Evolutionary conservation across 495 filamentous ascomycete genomes (phyloP).

Genomic region (Jackrogersella multiformis): DNA sequence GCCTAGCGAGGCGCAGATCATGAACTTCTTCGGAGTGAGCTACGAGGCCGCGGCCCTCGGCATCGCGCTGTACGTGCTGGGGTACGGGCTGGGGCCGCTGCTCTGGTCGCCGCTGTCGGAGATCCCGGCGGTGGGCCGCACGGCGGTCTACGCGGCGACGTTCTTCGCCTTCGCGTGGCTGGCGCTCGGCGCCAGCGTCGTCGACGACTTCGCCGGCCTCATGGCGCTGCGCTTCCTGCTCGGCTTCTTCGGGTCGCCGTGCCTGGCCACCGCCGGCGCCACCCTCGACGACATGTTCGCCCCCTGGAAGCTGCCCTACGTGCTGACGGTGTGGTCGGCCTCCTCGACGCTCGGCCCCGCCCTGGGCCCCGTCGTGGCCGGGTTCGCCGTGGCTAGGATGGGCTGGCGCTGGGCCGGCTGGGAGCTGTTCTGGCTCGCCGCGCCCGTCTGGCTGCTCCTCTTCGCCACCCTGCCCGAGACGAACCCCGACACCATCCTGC

Average conservation of each 20-base stretch:
- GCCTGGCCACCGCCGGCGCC: conserved; percentile 82
- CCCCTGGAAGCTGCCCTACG: conserved; percentile 75
- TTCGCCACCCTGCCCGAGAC: conserved; percentile 56
- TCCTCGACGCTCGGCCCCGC: conserved; percentile 51
- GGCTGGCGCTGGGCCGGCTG: conserved; percentile 63
- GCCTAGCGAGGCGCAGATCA: conserved; percentile 53
- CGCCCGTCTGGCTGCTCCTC: conserved; percentile 56
- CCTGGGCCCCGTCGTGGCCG: conserved; percentile 65
- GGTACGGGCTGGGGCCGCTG: conserved; percentile 66
- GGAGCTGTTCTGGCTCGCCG: conserved; percentile 64
- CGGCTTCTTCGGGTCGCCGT: conserved; percentile 78
- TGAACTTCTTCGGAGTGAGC: conserved; percentile 59
- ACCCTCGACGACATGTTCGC: conserved; percentile 82
- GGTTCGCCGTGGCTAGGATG: conserved; percentile 62
- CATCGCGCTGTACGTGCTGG: conserved; percentile 68
- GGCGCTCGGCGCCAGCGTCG: conserved; percentile 78
- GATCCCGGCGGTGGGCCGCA: conserved; percentile 72
- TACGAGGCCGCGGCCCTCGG: conserved; percentile 63
- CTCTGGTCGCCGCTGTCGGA: conserved; percentile 62
- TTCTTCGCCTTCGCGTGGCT: conserved; percentile 75
- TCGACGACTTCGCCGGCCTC: conserved; percentile 74
- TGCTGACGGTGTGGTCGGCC: conserved; percentile 67
- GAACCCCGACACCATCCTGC: conserved; percentile 57
- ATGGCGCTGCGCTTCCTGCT: conserved; percentile 76
- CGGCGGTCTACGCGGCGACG: conserved; percentile 74